Percentiles rank a stretch among this genome's conserved stretches.
phyloP scores from a whole-genome alignment of 305 asterid species.

The Fraxinus platypoda region DNA sequence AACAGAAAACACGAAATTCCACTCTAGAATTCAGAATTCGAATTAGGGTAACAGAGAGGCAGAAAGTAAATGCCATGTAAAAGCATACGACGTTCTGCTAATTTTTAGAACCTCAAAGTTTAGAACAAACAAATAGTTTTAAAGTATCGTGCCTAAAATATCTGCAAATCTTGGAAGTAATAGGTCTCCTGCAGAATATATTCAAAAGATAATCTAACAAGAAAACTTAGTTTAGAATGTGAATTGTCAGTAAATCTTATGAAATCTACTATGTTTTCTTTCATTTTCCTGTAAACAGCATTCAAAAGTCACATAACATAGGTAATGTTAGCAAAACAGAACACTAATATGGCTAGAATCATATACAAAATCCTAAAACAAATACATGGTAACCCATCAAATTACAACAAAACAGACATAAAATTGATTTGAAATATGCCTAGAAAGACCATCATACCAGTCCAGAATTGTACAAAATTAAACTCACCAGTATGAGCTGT shows the following conservation, averaged over 20 bases:
- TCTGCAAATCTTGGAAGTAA: neutral
- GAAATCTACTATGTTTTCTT: neutral
- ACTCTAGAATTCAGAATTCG: neutral
- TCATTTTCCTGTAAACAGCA: neutral
- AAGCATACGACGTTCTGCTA: neutral
- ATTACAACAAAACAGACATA: neutral
- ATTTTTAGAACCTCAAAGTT: neutral
- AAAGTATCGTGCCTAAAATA: neutral
- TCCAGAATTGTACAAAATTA: neutral
- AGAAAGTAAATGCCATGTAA: neutral
- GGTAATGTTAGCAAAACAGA: neutral
- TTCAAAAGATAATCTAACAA: neutral
- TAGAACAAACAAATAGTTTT: neutral
- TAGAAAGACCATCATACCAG: neutral
- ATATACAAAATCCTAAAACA: neutral
- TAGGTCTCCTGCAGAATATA: neutral
- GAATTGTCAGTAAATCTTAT: neutral
- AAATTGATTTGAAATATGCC: neutral
- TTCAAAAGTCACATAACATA: neutral
- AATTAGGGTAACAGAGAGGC: neutral
- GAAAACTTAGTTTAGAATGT: neutral
- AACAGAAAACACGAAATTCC: neutral
- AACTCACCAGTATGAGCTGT: slow-evolving; percentile 42
- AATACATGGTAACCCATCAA: neutral
- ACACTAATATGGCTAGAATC: neutral